A percentile compares a stretch with the other conserved stretches of the same genome.
Evolutionary conservation across 169 alveolate genomes (phyloP).

Genomic region (Plasmodium gaboni): DNA sequence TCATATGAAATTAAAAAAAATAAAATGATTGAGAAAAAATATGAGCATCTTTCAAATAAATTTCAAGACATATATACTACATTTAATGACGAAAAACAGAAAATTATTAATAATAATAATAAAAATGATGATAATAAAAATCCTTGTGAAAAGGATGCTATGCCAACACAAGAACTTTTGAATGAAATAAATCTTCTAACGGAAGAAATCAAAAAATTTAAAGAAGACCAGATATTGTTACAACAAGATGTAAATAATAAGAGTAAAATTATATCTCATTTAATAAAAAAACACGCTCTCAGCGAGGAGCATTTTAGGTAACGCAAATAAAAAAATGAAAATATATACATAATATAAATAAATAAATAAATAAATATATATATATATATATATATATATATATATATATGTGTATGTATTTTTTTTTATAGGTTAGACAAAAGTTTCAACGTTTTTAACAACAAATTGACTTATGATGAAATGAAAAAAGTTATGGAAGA

Average conservation of each 20-base stretch:
- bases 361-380: neutral
- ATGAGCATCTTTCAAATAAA: constrained; percentile 17
- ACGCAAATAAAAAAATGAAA: neutral
- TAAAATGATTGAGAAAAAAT: constrained; percentile 24
- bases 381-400: neutral
- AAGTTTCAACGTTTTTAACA: neutral
- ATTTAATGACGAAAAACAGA: neutral
- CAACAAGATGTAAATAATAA: constrained; percentile 47
- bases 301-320: constrained; percentile 44
- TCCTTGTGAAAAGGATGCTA: neutral
- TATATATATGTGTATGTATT: neutral
- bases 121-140: neutral
- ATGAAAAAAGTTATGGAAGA: constrained; percentile 57
- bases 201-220: constrained; percentile 23
- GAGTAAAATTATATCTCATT: constrained; percentile 22
- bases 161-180: constrained; percentile 16
- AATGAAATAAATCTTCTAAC: constrained; percentile 28
- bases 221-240: constrained; percentile 29
- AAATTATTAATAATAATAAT: neutral
- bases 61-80: neutral
- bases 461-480: constrained; percentile 35
- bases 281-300: constrained; percentile 33
- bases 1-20: constrained; percentile 24
- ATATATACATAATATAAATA: neutral
- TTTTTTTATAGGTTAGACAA: constrained; percentile 16